Percentiles rank a stretch among this genome's conserved stretches.
Conservation (phyloP, 1,284 basidiomycete genomes). For the Sanghuangporus baumii region DNA sequence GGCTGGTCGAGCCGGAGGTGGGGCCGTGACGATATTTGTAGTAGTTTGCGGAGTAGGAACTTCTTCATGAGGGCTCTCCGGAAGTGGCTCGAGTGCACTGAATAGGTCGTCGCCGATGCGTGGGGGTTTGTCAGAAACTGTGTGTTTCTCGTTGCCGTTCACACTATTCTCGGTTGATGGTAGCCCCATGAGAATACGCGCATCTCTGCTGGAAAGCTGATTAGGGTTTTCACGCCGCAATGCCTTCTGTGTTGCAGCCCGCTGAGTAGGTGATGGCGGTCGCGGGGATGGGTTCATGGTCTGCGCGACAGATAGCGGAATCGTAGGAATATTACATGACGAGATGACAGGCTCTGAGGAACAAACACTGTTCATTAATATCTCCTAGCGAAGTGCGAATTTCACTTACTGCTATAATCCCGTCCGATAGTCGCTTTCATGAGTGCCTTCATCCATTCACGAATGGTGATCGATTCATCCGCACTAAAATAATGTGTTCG, state of each 20-base stretch:
- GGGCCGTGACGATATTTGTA: constrained; percentile 20
- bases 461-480: constrained; percentile 76
- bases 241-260: constrained; percentile 87
- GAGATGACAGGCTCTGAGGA: constrained; percentile 84
- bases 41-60: constrained; percentile 19
- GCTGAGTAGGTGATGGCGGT: constrained; percentile 86
- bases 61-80: constrained; percentile 20
- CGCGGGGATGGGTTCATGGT: constrained; percentile 93
- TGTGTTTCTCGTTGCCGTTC: constrained; percentile 24
- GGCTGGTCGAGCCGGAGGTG: constrained; percentile 52
- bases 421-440: constrained; percentile 98
- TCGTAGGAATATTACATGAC: constrained; percentile 95
- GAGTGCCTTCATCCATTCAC: constrained; percentile 99
- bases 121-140: constrained; percentile 21
- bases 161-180: constrained; percentile 33
- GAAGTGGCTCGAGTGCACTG: constrained; percentile 40
- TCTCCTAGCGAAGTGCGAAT: not conserved
- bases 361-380: not conserved
- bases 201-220: constrained; percentile 84
- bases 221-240: constrained; percentile 84
- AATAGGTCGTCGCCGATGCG: constrained; percentile 32
- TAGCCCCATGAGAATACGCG: constrained; percentile 73
- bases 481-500: constrained; percentile 91
- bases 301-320: constrained; percentile 91
- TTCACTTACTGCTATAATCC: constrained; percentile 76